These are phyloP conservation scores for Bolboschoenoplectus hybrid DNA, from an alignment of 202 grass and related monocot species.

Conservation along the genomic window DNA sequence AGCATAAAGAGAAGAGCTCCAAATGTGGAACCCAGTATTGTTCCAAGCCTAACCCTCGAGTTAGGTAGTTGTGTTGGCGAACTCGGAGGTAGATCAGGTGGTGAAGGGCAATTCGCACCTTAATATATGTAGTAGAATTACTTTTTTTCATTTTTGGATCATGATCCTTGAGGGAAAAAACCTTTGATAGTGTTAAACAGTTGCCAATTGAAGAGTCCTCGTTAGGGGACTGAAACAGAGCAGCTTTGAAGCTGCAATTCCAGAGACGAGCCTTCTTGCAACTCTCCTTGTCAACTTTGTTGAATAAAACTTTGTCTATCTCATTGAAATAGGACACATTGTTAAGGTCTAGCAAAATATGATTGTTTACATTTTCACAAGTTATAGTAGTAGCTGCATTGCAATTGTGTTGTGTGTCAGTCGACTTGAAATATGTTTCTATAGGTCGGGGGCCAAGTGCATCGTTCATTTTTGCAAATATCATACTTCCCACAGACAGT, in stretches of 20 bases:
- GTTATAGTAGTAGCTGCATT: conserved; percentile 11
- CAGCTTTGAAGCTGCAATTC: conserved; percentile 47
- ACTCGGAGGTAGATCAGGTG: too few species aligned
- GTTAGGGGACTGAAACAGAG: conserved; percentile 16
- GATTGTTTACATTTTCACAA: conserved; percentile 18
- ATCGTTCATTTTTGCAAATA: conserved; percentile 43
- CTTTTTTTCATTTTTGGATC: background rate
- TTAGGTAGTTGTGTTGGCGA: too few species aligned
- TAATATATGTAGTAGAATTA: conserved; percentile 38
- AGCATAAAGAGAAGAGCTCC: background rate
- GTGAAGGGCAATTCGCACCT: conserved; percentile 33
- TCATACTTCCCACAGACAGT: conserved; percentile 52
- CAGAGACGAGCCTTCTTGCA: conserved; percentile 49
- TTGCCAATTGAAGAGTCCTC: conserved; percentile 4
- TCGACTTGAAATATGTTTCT: conserved; percentile 28
- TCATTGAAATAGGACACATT: conserved; percentile 38
- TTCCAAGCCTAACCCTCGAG: too few species aligned
- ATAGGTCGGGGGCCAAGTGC: conserved; percentile 33
- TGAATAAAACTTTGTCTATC: conserved; percentile 4
- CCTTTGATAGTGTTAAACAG: conserved; percentile 39
- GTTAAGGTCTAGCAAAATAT: conserved; percentile 15
- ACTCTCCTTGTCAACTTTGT: conserved; percentile 31
- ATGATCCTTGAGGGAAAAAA: conserved; percentile 46
- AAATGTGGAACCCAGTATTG: background rate
- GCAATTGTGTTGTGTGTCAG: conserved; percentile 40